Percentiles rank a stretch among this genome's conserved stretches.
These are phyloP conservation scores for Wickerhamiella shivajii DNA, from an alignment of 805 yeast species.

Conservation along the genomic window DNA sequence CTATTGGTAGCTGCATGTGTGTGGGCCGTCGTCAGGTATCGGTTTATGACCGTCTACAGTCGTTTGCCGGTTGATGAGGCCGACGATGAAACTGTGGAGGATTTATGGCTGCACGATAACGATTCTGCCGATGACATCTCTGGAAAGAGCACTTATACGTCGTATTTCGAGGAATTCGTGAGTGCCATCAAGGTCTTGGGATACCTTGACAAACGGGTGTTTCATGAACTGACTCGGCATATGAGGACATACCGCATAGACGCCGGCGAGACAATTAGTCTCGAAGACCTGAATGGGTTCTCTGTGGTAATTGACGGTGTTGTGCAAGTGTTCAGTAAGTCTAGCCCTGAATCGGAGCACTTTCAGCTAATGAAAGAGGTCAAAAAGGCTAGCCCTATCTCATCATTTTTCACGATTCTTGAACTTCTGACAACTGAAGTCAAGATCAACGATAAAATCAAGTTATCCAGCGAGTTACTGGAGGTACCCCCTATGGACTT, in stretches of 20 bases:
- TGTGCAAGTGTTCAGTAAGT: conserved; percentile 39
- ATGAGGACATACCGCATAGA: conserved; percentile 79
- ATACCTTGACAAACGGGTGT: conserved; percentile 75
- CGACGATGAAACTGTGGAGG: conserved; percentile 28
- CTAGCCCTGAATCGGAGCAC: conserved; percentile 24
- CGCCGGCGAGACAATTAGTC: conserved; percentile 56
- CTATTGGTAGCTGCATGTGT: conserved; percentile 24
- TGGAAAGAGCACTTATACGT: conserved; percentile 34
- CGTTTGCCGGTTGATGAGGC: conserved; percentile 32
- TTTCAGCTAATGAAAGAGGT: conserved; percentile 70
- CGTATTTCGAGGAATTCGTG: conserved; percentile 76
- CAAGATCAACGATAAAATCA: conserved; percentile 14
- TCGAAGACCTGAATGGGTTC: conserved; percentile 70
- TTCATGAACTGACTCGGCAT: conserved; percentile 80
- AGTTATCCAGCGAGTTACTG: neutral
- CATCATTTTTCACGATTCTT: conserved; percentile 67
- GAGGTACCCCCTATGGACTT: conserved; percentile 8
- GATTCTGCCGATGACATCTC: conserved; percentile 17
- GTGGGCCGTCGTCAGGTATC: conserved; percentile 43
- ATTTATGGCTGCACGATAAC: conserved; percentile 33
- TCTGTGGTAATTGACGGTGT: conserved; percentile 87
- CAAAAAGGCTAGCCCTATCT: conserved; percentile 70
- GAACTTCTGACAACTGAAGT: conserved; percentile 49
- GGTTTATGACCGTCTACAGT: conserved; percentile 49
- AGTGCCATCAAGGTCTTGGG: conserved; percentile 91